Base-by-base conservation (phyloP, 345 rosid species). In the Bruguiera parviflora region DNA sequence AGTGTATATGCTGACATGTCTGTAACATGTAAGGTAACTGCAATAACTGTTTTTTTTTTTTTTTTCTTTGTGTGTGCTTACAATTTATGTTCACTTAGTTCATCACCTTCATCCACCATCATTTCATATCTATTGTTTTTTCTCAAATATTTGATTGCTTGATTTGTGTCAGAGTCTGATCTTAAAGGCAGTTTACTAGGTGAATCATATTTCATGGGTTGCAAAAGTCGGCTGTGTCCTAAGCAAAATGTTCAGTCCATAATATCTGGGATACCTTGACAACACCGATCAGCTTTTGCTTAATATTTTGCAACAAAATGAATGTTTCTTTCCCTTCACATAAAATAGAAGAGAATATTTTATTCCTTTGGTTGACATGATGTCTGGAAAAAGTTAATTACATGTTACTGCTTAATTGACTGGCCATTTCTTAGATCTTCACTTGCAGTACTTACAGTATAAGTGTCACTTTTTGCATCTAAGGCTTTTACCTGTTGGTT, bases 1-100 rank as follows among this genome's bases (percentile, higher is more conserved):
- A 91, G 98, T 58, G 97, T 91, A 60, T 94, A 94, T 75, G 98
- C 98, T 1, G 99, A 94, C 79, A 94, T 94, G 97, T 94, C 99
- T 0, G 85, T 88, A 22, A 84, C 97, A 31, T 91, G 99, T 47
- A 94, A 94, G 96, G 98, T 93, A 81, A 82, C 53, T 33, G 25
- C 27, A 16, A 39, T 46, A 10, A 69, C n/a, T 65, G 33, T 6
- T 29, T 8, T 31, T 27, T 0, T 32, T 33, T 59, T 31, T 46
- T 24, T 53, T 20, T 24, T 21, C 25, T 16, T 33, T n/a, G 29
- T 21, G 19, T 52, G 5, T 22, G 39, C 7, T 1, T 21, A 35
- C 27, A 56, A 20, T 15, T 25, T 24, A 63, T 37, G 33, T 35
- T 8, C 32, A 52, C 25, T 22, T 55, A 55, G 58, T 55, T 22